phyloP scores from a whole-genome alignment of 805 yeast species.

The Wickerhamiella parazyma region DNA sequence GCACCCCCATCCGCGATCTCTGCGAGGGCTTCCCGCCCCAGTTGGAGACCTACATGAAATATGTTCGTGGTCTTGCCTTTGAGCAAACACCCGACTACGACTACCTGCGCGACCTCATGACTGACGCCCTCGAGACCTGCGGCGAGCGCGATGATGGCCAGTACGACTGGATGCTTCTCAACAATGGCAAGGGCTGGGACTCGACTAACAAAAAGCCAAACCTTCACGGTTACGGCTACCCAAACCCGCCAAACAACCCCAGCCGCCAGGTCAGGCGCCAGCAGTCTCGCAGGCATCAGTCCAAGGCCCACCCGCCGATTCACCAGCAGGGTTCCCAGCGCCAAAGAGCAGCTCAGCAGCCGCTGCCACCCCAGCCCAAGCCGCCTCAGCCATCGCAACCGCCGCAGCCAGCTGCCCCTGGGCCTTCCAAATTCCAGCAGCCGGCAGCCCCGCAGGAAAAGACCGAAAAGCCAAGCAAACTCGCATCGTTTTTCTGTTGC shows the following conservation, averaged over 20 bases:
- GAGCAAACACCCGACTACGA: constrained; percentile 94
- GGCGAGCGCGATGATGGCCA: constrained; percentile 70
- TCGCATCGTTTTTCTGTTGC: constrained; percentile 8
- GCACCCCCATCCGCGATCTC: constrained; percentile 72
- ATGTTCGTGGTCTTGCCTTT: constrained; percentile 76
- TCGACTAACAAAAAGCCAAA: constrained; percentile 83
- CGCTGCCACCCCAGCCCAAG: neutral
- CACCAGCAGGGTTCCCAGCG: neutral
- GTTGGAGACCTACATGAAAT: constrained; percentile 80
- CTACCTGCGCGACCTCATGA: constrained; percentile 63
- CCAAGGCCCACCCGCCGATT: neutral
- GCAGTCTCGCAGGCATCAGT: constrained; percentile 1
- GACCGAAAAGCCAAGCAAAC: neutral
- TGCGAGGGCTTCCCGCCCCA: constrained; percentile 85
- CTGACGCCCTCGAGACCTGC: constrained; percentile 60
- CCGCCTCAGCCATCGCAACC: neutral
- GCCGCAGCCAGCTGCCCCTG: neutral
- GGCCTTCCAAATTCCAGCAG: constrained; percentile 6
- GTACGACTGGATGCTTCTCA: constrained; percentile 96
- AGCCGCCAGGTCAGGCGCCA: constrained; percentile 5
- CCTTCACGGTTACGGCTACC: constrained; percentile 91
- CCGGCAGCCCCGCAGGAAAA: constrained; percentile 1
- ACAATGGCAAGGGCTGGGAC: constrained; percentile 77
- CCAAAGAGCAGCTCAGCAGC: neutral
- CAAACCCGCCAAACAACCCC: constrained; percentile 37